Base-by-base conservation (phyloP, 345 rosid genomes). In the Leavenworthia alabamica region DNA sequence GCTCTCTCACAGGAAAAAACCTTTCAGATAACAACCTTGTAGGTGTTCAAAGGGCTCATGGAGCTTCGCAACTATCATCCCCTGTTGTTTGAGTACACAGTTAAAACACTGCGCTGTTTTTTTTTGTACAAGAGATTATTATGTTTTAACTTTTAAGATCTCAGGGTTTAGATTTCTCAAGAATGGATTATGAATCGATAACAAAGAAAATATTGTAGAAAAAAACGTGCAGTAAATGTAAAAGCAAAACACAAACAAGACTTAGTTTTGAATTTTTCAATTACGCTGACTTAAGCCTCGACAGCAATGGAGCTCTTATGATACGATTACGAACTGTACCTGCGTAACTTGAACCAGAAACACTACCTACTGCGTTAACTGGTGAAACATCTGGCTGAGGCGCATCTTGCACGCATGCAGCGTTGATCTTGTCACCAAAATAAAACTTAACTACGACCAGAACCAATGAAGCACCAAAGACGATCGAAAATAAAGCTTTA, bases 401-500 rank as follows among this genome's bases (percentile, higher is more conserved):
- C 2, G 31, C 9, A 20, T 1, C 22, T 20, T 1, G 22, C 22
- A 20, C 22, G 33, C 0, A 3, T 11, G 36, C 12, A 32, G 36
- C 36, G 36, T 32, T 4, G 1, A 32, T 32, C 12, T 32, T 11
- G 11, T 32, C 12, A 2, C 22, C 22, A 20, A 20, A 20, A 20
- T 8, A 0, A 32, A 32, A 0, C 36, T 32, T 63, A 8, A 14
- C 0, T 3, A 58, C 10, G 33, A 78, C 45, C 23, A 80, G 71
- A 49, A 48, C 8, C 1, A 64, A 0, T 29, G 84, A 70, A 7
- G 70, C 62, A 16, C 60, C 35, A 39, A 71, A 74, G n/a, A 77
- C 81, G n/a, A 82, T 80, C 1, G 72, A 31, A 55, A 82, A 78
- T 4, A 82, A 52, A 13, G 79, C 80, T 70, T 78, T n/a, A 33